Base-by-base conservation (phyloP, 73 alveolate genomes). In the Paramecium caudatum region DNA sequence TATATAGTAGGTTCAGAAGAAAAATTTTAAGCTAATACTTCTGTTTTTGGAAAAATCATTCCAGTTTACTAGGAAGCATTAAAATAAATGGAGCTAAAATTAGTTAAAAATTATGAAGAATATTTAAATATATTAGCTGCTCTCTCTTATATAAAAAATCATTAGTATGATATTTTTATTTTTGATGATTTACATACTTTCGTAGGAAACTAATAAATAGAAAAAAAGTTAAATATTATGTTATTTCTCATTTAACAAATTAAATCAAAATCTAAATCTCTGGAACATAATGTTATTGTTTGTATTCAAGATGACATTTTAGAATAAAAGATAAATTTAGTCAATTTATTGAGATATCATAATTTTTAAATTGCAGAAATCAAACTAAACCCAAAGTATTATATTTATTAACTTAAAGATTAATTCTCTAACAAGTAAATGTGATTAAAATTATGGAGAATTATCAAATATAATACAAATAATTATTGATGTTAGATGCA, bases 11-110 rank as follows among this genome's bases (percentile, higher is more conserved):
- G 80, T 55, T 55, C 80, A 55, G 80, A 55, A 21, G 80, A 55
- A 55, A 55, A 55, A 21, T 55, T 55, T 21, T 21, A 27, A 55
- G 80, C 80, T 23, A 55, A 55, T 23, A 55, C 80, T 27, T 55
- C 80, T 9, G 23, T 55, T 27, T 55, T 55, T 27, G 80, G 80
- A 23, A 55, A 55, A 55, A 12, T 55, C 10, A 55, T 55, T 1
- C 80, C 80, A 27, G 80, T 55, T 55, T 55, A 55, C 30, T 55
- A 55, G n/a, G 80, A 55, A 55, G 30, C 80, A 19, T 55, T 55
- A 10, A 27, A 55, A 23, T 21, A 55, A 55, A 55, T 55, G 80
- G 30, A 55, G 23, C 46, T 55, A 10, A 55, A 55, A 55, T 55
- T 55, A 55, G n/a, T 55, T 23, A 55, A 55, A 10, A 55, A 10